Evolutionary conservation across 352 stramenopile genomes (phyloP).

Genomic region (Globisporangium irregulare): DNA sequence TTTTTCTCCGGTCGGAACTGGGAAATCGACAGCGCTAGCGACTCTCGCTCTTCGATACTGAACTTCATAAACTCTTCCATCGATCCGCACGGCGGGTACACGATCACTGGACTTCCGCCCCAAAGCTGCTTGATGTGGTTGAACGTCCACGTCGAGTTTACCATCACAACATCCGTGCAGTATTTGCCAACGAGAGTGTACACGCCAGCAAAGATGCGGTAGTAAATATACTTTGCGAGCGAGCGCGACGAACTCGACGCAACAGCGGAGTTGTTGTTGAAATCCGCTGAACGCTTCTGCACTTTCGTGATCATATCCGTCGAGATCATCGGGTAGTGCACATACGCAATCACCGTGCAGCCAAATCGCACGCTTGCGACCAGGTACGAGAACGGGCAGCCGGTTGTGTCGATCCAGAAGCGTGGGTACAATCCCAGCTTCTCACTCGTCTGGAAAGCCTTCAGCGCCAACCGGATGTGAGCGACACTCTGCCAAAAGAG

Average conservation of each 20-base stretch:
- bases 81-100: slow-evolving; percentile 96
- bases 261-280: slow-evolving; percentile 93
- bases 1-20: slow-evolving; percentile 99
- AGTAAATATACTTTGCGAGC: slow-evolving; percentile 94
- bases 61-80: slow-evolving; percentile 78
- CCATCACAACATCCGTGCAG: slow-evolving; percentile 90
- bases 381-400: slow-evolving; percentile 96
- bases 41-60: slow-evolving; percentile 49
- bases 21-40: slow-evolving; percentile 92
- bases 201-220: slow-evolving; percentile 90
- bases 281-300: slow-evolving; percentile 83
- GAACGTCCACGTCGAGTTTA: slow-evolving; percentile 98
- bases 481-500: slow-evolving; percentile 95
- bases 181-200: slow-evolving; percentile 91
- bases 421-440: slow-evolving; percentile 59
- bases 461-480: slow-evolving; percentile 88
- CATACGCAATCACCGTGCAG: slow-evolving; percentile 92
- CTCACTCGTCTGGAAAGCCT: slow-evolving; percentile 73
- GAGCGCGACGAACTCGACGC: slow-evolving; percentile 78
- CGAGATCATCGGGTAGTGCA: slow-evolving; percentile 99
- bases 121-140: slow-evolving; percentile 95
- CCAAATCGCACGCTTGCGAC: slow-evolving; percentile 85
- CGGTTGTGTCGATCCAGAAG: slow-evolving; percentile 97
- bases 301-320: slow-evolving; percentile 98
- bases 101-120: slow-evolving; percentile 66